Percentiles rank a stretch among this genome's conserved stretches.
These are phyloP conservation scores for Didymella lethalis DNA, from an alignment of 2,329 filamentous ascomycete species.

Conservation along the genomic window DNA sequence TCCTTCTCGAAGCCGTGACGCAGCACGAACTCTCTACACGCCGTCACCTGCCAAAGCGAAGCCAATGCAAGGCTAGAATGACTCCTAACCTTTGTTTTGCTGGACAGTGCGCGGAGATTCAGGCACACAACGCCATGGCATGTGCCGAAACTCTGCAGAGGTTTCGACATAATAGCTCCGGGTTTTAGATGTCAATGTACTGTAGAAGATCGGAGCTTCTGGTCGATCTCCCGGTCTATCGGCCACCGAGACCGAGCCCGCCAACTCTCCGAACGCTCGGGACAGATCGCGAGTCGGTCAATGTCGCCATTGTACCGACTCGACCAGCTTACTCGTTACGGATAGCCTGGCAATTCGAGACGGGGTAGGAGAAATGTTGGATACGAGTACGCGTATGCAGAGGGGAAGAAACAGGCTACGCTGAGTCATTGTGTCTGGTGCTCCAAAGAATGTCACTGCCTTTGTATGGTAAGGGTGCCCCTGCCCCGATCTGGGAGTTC, in stretches of 20 bases:
- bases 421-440: background rate
- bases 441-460: background rate
- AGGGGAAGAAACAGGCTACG: background rate
- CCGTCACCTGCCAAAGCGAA: background rate
- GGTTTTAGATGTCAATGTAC: background rate
- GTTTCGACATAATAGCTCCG: background rate
- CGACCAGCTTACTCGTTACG: background rate
- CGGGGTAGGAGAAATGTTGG: background rate
- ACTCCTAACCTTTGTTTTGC: slow-evolving; percentile 6
- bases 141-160: slow-evolving; percentile 1
- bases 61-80: slow-evolving; percentile 13
- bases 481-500: background rate
- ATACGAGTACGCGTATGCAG: background rate
- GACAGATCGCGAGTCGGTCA: slow-evolving; percentile 3
- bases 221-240: slow-evolving; percentile 16
- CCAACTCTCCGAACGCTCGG: slow-evolving; percentile 1
- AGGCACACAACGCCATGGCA: slow-evolving; percentile 4
- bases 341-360: background rate
- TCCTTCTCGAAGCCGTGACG: background rate
- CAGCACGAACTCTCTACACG: background rate
- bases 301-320: slow-evolving; percentile 6
- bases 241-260: background rate
- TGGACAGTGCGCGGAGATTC: slow-evolving; percentile 1
- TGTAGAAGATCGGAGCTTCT: background rate
- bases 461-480: background rate